Evolutionary conservation across 345 rosid species (phyloP), one percentile per base, ranked within the genome.

Genomic region (Populus simonii): DNA sequence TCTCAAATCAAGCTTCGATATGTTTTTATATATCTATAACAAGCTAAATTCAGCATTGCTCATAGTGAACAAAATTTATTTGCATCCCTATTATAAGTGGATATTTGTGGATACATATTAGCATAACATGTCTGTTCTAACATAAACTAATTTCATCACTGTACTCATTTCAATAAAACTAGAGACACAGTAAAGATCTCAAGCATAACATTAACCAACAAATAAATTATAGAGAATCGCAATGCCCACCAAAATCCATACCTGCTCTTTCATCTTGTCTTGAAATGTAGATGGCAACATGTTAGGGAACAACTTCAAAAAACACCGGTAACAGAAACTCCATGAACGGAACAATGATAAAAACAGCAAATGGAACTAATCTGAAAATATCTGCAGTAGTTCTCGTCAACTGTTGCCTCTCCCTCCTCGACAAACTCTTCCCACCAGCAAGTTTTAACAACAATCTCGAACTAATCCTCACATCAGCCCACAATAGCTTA

Each of bases 221-320:
- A 45, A 45, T 13, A 45, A 45, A 45, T 45, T 45, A 45, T 13
- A 45, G 51, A 45, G 51, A 45, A 45, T 39, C 13, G 17, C 51
- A 45, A 45, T 3, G 51, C 51, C 51, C 63, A 29, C 59, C 53
- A 17, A 53, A 55, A 77, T 43, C 53, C 76, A 27, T 86, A 94
- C 98, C 98, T 94, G 90, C 87, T 94, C 95, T 89, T 89, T 93
- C 98, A 94, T 94, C 90, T 89, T 94, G 88, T 94, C 98, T 86
- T 94, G 97, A 84, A 94, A 94, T 45, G 97, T 94, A 67, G 98
- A 94, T 22, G 98, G 98, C 81, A 94, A 85, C 98, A 94, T 91
- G 87, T 92, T 94, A 71, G 98, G 98, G 74, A 94, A 94, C 68
- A 93, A 65, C 84, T 91, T 92, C 68, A 94, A 85, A 85, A 83